Evolutionary conservation across 2,329 filamentous ascomycete species (phyloP).

Genomic region (Capronia epimyces): DNA sequence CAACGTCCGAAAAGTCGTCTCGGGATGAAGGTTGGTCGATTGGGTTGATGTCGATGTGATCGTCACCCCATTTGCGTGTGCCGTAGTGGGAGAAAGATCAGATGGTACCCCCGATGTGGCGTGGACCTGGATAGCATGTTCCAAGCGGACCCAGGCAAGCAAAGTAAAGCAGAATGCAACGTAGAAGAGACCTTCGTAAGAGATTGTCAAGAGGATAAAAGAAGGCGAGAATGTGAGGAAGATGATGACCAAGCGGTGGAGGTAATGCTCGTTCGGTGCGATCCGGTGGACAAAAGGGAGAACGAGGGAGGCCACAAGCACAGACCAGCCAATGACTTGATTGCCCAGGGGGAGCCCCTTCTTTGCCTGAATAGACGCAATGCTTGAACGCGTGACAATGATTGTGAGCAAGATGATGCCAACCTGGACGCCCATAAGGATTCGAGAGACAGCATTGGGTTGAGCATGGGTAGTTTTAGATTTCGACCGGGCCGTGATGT

Average conservation of each 20-base stretch:
- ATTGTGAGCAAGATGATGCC: constrained; percentile 77
- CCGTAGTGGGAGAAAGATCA: not conserved
- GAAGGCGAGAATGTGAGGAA: constrained; percentile 90
- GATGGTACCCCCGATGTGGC: constrained; percentile 26
- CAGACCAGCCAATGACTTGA: constrained; percentile 76
- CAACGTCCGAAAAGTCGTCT: constrained; percentile 56
- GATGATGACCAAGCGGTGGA: constrained; percentile 80
- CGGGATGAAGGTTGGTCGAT: constrained; percentile 31
- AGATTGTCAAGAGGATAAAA: constrained; percentile 94
- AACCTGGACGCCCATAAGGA: constrained; percentile 46
- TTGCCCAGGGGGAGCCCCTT: constrained; percentile 80
- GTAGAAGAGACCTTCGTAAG: constrained; percentile 95
- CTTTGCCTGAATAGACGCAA: constrained; percentile 77
- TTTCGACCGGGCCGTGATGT: constrained; percentile 44
- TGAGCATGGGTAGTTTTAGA: constrained; percentile 15
- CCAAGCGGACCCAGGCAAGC: constrained; percentile 84
- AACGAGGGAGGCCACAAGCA: constrained; percentile 70
- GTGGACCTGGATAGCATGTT: constrained; percentile 58
- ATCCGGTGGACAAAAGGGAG: constrained; percentile 77
- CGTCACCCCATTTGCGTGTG: constrained; percentile 13
- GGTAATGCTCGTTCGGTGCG: constrained; percentile 77
- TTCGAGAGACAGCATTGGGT: constrained; percentile 35
- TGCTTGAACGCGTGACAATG: constrained; percentile 79
- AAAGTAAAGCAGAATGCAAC: constrained; percentile 78
- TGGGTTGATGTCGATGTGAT: constrained; percentile 29